These are phyloP conservation scores for Colletotrichum eleusines DNA, from an alignment of 2,329 filamentous ascomycete species.

Conservation along the genomic window DNA sequence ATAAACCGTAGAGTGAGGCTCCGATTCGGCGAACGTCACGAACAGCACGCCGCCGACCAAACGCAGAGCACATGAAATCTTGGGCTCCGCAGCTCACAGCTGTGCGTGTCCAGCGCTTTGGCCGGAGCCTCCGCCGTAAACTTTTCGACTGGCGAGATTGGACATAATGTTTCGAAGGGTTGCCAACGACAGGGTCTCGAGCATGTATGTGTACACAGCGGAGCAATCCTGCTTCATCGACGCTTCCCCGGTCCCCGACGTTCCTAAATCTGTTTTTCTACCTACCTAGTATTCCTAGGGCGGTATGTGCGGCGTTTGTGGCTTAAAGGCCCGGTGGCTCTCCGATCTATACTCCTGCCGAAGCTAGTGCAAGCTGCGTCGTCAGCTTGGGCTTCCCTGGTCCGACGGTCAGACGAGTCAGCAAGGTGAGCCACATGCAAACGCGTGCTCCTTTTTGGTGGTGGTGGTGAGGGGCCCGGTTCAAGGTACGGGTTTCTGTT, in stretches of 20 bases:
- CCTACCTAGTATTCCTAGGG: neutral
- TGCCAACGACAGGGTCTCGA: neutral
- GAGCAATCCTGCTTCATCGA: neutral
- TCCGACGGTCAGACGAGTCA: neutral
- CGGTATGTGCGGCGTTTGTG: neutral
- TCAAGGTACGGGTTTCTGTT: neutral
- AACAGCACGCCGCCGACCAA: neutral
- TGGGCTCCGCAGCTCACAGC: neutral
- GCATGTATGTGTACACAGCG: constrained; percentile 2
- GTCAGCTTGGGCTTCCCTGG: constrained; percentile 5
- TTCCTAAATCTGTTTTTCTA: neutral
- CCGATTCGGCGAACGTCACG: neutral
- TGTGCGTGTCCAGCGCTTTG: constrained; percentile 1
- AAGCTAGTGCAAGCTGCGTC: constrained; percentile 14
- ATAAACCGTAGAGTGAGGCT: neutral
- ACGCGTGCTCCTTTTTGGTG: constrained; percentile 2
- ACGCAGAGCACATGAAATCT: neutral
- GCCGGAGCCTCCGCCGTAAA: neutral
- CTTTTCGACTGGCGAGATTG: neutral
- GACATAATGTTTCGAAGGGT: neutral
- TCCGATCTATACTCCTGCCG: constrained; percentile 2
- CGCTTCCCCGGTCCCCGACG: neutral
- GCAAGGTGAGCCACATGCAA: constrained; percentile 3
- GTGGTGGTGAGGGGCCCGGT: neutral
- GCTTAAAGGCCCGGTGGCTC: neutral